Conservation (phyloP, 306 rosid species). For the Datisca glomerata region DNA sequence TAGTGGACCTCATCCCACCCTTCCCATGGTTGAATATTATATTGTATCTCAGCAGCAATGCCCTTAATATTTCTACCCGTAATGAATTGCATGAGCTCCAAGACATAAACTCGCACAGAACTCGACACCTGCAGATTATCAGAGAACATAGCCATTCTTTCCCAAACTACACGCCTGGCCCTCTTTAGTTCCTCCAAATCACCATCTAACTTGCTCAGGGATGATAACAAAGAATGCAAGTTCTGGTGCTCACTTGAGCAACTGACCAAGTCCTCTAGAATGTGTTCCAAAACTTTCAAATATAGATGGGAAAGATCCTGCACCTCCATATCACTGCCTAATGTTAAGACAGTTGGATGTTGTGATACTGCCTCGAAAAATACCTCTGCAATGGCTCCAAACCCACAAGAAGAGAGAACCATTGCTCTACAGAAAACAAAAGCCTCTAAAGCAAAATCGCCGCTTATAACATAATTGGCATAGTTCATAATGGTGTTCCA, state of each 20-base stretch:
- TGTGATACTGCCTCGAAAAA: constrained; percentile 50
- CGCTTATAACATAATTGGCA: constrained; percentile 44
- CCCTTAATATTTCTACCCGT: constrained; percentile 63
- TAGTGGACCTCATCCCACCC: constrained; percentile 68
- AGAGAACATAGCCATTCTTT: constrained; percentile 75
- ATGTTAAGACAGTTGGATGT: constrained; percentile 25
- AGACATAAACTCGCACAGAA: constrained; percentile 63
- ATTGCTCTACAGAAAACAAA: constrained; percentile 64
- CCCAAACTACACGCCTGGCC: constrained; percentile 73
- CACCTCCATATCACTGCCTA: constrained; percentile 25
- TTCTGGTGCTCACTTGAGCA: constrained; percentile 59
- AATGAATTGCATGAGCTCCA: constrained; percentile 92
- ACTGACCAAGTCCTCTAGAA: constrained; percentile 48
- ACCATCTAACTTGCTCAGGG: constrained; percentile 83
- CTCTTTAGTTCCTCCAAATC: constrained; percentile 54
- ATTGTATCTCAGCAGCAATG: constrained; percentile 52
- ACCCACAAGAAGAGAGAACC: constrained; percentile 92
- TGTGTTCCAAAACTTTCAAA: constrained; percentile 54
- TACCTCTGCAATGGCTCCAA: constrained; percentile 66
- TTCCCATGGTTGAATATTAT: constrained; percentile 72
- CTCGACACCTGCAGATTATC: constrained; percentile 76
- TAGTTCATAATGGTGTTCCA: constrained; percentile 62
- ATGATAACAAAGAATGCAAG: constrained; percentile 55
- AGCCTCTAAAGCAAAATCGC: constrained; percentile 43
- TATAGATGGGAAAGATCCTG: constrained; percentile 63